Evolutionary conservation across 306 rosid species (phyloP).

Genomic region (Herpetospermum pedunculosum): DNA sequence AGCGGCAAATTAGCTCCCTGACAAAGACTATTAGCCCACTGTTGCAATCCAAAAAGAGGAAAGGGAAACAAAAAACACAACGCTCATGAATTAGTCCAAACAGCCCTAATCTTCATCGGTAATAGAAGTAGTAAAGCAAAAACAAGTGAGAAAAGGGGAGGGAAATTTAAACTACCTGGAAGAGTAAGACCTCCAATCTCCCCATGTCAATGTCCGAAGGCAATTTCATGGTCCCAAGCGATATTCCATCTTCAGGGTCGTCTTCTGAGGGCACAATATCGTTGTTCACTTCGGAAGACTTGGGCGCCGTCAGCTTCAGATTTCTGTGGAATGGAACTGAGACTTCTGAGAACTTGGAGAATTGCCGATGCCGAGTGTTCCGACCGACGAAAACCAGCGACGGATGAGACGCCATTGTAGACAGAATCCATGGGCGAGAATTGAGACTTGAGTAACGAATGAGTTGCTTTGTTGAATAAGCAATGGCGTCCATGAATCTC

Average conservation of each 20-base stretch:
- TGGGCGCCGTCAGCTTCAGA: slow-evolving; percentile 8
- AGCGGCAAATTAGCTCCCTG: slow-evolving; percentile 94
- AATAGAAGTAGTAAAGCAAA: not conserved
- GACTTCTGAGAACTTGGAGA: slow-evolving; percentile 11
- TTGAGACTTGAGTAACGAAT: slow-evolving; percentile 9
- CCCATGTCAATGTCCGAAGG: slow-evolving; percentile 46
- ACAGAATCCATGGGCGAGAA: slow-evolving; percentile 17
- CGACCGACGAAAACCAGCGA: slow-evolving; percentile 5
- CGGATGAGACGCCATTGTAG: slow-evolving; percentile 11
- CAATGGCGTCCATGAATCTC: slow-evolving; percentile 22
- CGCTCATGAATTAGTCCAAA: not conserved
- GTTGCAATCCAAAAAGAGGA: slow-evolving; percentile 8
- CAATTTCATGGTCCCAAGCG: slow-evolving; percentile 75
- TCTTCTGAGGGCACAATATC: slow-evolving; percentile 18
- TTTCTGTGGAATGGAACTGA: slow-evolving; percentile 8
- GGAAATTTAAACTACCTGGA: slow-evolving; percentile 35
- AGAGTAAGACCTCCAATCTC: slow-evolving; percentile 57
- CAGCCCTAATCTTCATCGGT: not conserved
- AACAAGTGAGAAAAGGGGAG: not conserved
- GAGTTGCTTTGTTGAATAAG: slow-evolving; percentile 22
- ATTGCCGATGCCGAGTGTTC: not conserved
- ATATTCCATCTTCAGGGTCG: slow-evolving; percentile 51
- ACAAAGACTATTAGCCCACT: slow-evolving; percentile 93
- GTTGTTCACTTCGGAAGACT: slow-evolving; percentile 28
- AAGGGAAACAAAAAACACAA: not conserved